Percentiles rank a stretch among this genome's conserved stretches.
Conservation (phyloP, 192 early-diverging fungal genomes). For the Gryganskiella cystojenkinii region DNA sequence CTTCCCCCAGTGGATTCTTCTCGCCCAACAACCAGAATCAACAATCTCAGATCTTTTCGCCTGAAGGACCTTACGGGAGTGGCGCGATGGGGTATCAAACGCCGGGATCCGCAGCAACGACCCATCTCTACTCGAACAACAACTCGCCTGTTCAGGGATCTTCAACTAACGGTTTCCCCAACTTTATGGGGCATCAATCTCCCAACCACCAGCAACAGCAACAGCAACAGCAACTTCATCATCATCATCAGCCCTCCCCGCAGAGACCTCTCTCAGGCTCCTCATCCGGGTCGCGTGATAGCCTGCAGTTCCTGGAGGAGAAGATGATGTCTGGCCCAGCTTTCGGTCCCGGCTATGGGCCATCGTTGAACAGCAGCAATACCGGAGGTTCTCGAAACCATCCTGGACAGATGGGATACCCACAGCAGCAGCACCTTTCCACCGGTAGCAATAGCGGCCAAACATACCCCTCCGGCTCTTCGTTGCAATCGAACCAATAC, state of each 20-base stretch:
- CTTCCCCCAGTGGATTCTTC: constrained; percentile 17
- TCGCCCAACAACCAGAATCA: constrained; percentile 17
- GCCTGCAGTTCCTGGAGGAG: constrained; percentile 33
- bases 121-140: constrained; percentile 40
- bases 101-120: constrained; percentile 14
- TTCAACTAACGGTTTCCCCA: constrained; percentile 19
- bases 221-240: constrained; percentile 14
- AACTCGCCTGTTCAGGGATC: constrained; percentile 44
- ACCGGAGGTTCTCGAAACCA: not conserved
- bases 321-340: constrained; percentile 20
- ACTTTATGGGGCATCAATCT: constrained; percentile 12
- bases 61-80: constrained; percentile 46
- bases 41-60: constrained; percentile 28
- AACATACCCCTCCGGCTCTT: constrained; percentile 10
- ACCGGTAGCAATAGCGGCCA: constrained; percentile 3
- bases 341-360: constrained; percentile 45
- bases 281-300: constrained; percentile 23
- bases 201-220: constrained; percentile 22
- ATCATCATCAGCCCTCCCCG: constrained; percentile 41
- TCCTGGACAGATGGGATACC: constrained; percentile 28
- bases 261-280: constrained; percentile 34
- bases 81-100: constrained; percentile 25
- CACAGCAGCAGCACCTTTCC: constrained; percentile 27
- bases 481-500: constrained; percentile 25
- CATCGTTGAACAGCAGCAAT: constrained; percentile 37